Percentiles rank a stretch among this genome's conserved stretches.
Evolutionary conservation across 2,329 filamentous ascomycete species (phyloP).

Genomic region (Plectosphaerella sp.): DNA sequence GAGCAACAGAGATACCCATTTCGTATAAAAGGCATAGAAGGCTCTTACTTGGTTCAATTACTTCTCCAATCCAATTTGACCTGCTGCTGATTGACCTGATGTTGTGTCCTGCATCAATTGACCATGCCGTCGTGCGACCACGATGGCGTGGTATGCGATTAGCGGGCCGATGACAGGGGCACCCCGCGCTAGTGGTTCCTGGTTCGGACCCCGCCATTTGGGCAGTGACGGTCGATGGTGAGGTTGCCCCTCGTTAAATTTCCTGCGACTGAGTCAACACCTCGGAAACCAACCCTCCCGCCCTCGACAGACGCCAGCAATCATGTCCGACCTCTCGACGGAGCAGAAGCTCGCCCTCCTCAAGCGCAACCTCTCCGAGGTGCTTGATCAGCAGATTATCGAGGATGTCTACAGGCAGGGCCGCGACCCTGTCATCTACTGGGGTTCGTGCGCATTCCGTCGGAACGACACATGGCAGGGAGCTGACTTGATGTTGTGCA

Average conservation of each 20-base stretch:
- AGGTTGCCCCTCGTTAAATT: not conserved
- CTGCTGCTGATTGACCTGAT: too few species aligned
- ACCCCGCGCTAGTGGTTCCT: not conserved
- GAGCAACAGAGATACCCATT: not conserved
- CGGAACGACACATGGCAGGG: not conserved
- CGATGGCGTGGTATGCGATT: not conserved
- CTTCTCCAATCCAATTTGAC: too few species aligned
- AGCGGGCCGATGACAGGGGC: not conserved
- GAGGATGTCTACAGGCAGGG: constrained; percentile 67
- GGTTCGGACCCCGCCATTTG: not conserved
- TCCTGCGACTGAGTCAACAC: not conserved
- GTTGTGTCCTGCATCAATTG: too few species aligned
- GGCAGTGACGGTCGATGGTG: not conserved
- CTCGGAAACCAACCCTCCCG: not conserved
- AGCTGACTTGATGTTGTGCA: constrained; percentile 16
- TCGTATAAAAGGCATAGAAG: not conserved
- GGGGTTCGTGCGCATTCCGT: constrained; percentile 49
- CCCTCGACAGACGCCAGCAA: not conserved
- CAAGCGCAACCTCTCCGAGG: constrained; percentile 73
- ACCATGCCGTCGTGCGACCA: too few species aligned
- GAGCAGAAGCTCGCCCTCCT: constrained; percentile 67
- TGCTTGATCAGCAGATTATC: constrained; percentile 80
- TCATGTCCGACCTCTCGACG: constrained; percentile 26
- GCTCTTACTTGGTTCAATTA: too few species aligned
- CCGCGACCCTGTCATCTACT: constrained; percentile 75